Percentiles rank a stretch among this genome's conserved stretches.
These are phyloP conservation scores for Hibiscus mutabilis DNA, from an alignment of 345 rosid genomes.

Conservation along the genomic window DNA sequence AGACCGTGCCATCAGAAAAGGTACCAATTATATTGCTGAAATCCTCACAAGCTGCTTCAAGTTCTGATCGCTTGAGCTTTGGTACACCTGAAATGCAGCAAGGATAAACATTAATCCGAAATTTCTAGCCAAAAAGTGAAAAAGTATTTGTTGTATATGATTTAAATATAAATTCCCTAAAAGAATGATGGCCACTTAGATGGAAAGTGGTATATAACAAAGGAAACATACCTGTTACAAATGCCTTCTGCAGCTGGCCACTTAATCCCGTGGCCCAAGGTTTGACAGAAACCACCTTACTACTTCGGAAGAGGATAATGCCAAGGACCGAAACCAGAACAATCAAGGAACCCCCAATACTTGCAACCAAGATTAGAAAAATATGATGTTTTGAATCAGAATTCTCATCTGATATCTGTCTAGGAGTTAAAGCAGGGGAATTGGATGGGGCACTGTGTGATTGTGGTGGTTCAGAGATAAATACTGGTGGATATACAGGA, in stretches of 20 bases:
- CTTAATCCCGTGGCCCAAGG: constrained; percentile 90
- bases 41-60: constrained; percentile 92
- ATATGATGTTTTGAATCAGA: constrained; percentile 26
- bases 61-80: constrained; percentile 70
- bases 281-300: constrained; percentile 65
- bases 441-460: constrained; percentile 4
- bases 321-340: constrained; percentile 32
- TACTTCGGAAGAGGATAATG: constrained; percentile 38
- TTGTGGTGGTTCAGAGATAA: constrained; percentile 21
- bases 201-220: not conserved
- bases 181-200: not conserved
- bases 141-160: not conserved
- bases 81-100: constrained; percentile 60
- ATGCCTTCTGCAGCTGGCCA: constrained; percentile 82
- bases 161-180: not conserved
- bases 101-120: not conserved
- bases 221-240: constrained; percentile 53
- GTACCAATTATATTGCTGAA: constrained; percentile 87
- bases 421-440: constrained; percentile 30
- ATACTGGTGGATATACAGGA: constrained; percentile 16
- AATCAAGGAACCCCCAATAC: constrained; percentile 36
- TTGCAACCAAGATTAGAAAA: constrained; percentile 27
- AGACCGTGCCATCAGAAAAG: constrained; percentile 57
- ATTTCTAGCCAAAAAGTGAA: not conserved
- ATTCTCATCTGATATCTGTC: constrained; percentile 3